A percentile compares a stretch with the other conserved stretches of the same genome.
phyloP scores from a whole-genome alignment of 139 green algal genomes.

The Asterochloris erici region DNA sequence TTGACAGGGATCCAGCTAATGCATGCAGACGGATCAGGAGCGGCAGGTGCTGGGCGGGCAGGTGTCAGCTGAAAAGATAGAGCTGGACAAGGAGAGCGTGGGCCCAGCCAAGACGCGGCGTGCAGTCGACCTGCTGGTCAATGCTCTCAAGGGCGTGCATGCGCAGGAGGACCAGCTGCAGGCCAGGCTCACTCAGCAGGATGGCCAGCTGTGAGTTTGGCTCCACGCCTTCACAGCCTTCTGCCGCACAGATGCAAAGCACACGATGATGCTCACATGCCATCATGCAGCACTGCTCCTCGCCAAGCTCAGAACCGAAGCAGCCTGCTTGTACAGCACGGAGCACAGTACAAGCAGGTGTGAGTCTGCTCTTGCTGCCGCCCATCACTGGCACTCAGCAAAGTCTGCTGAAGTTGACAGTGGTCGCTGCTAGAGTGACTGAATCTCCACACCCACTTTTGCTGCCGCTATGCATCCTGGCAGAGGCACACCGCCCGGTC shows the following conservation, averaged over 20 bases:
- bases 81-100: constrained; percentile 22
- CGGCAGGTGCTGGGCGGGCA: background rate
- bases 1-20: background rate
- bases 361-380: no score
- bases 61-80: constrained; percentile 3
- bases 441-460: no score
- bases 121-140: constrained; percentile 22
- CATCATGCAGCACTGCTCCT: no score
- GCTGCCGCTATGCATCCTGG: no score
- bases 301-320: no score
- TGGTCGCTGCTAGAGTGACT: no score
- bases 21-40: constrained; percentile 21
- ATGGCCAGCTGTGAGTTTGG: constrained; percentile 2
- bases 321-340: no score
- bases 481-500: no score
- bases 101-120: constrained; percentile 15
- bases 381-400: no score
- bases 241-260: background rate
- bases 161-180: constrained; percentile 39
- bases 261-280: no score
- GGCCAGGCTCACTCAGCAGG: constrained; percentile 27
- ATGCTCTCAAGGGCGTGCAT: constrained; percentile 23
- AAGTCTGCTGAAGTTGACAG: no score
- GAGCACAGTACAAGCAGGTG: no score
- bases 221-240: background rate